Base-by-base conservation (phyloP, 306 rosid species). In the Vigna angularis region DNA sequence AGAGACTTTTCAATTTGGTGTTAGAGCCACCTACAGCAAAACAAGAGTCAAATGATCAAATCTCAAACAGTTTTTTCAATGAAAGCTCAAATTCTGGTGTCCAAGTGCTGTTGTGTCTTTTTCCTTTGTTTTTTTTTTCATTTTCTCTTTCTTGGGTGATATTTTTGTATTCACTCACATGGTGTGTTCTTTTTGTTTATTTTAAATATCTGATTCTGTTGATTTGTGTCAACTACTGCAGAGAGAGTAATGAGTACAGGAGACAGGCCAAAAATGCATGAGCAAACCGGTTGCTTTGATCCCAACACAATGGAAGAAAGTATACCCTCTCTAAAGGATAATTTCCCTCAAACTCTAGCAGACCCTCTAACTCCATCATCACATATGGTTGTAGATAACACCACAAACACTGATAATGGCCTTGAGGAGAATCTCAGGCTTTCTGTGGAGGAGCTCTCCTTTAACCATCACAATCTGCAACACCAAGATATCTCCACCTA, bases 211-310 rank as follows among this genome's bases (percentile, higher is more conserved):
- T 66, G 73, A 67, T 66, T 83, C 58, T 73, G 78, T 70, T 84
- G 63, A 58, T 75, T 50, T 73, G 67, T 75, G 76, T 78, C 78
- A 84, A 76, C 82, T 69, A 63, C 62, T 63, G 67, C 79, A 75
- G 84, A 80, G 47, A 70, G 53, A 70, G 3, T 50, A 53, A 65
- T 44, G 78, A 82, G 73, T 78, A 51, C 65, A 59, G 84, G 67
- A 66, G 78, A 76, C 83, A 79, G 48, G 84, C 72, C 72, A 79
- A 70, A 80, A 52, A 79, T 83, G 89, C 83, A 83, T 83, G 89
- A 86, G 17, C 87, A 83, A 48, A 66, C 68, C 59, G 78, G 86
- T 79, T 85, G 91, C 77, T 90, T 86, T 86, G 96, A 94, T 77
- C 86, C 93, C 72, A 82, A 78, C 80, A 51, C 84, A 77, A 81